Conservation (phyloP, 2,329 filamentous ascomycete genomes). For the Neonectria sp. region DNA sequence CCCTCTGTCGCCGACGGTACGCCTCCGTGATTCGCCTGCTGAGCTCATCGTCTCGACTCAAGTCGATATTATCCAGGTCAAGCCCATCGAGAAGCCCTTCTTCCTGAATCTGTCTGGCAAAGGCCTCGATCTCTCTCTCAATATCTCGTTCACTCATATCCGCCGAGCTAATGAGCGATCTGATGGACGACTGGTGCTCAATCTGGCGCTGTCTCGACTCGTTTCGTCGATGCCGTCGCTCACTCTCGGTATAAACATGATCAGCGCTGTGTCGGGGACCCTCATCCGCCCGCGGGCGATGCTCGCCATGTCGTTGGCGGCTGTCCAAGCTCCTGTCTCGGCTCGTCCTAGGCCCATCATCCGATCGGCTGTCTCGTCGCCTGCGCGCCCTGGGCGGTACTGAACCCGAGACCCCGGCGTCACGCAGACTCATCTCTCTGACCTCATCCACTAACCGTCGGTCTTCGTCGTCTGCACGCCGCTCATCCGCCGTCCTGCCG, state of each 20-base stretch:
- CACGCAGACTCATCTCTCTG: constrained; percentile 80
- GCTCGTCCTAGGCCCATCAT: constrained; percentile 50
- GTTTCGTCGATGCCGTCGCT: constrained; percentile 57
- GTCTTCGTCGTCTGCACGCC: constrained; percentile 75
- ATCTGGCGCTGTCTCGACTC: constrained; percentile 72
- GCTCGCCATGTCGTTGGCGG: constrained; percentile 47
- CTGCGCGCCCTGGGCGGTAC: constrained; percentile 49
- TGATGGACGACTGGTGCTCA: constrained; percentile 90
- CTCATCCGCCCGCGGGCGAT: constrained; percentile 45
- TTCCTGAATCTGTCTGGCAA: constrained; percentile 89
- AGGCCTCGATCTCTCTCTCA: constrained; percentile 91
- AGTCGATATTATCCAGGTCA: constrained; percentile 88
- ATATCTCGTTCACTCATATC: constrained; percentile 84
- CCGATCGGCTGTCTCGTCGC: constrained; percentile 55
- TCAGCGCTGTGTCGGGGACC: constrained; percentile 50
- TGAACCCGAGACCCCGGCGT: constrained; percentile 68
- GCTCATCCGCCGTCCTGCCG: constrained; percentile 68
- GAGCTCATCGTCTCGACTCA: constrained; percentile 88
- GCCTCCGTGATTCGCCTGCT: constrained; percentile 92
- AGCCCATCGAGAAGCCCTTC: constrained; percentile 91
- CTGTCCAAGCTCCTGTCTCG: constrained; percentile 51
- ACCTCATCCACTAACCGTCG: constrained; percentile 79
- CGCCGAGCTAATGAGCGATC: constrained; percentile 86
- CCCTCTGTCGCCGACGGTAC: constrained; percentile 82
- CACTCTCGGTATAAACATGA: constrained; percentile 55